phyloP scores from a whole-genome alignment of 202 grass and related monocot species.

The Bolboschoenoplectus hybrid region DNA sequence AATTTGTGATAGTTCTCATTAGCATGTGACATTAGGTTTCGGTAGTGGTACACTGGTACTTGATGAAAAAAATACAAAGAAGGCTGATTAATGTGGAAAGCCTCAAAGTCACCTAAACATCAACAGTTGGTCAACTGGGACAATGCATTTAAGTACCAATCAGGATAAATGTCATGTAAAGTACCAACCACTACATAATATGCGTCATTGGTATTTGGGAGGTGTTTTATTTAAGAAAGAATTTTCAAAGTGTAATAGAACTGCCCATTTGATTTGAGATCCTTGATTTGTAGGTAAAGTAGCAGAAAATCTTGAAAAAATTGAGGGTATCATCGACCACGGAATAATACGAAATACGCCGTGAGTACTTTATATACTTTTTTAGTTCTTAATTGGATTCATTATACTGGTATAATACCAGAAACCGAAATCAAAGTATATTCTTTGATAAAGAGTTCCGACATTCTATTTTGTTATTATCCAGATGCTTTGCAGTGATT shows the following conservation, averaged over 20 bases:
- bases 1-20: not conserved
- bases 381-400: not conserved
- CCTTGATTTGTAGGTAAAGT: conserved; percentile 56
- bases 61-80: not conserved
- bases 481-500: conserved; percentile 62
- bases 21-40: not conserved
- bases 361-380: conserved; percentile 41
- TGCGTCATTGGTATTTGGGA: not conserved
- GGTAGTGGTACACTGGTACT: not conserved
- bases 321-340: conserved; percentile 73
- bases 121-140: not conserved
- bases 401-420: not conserved
- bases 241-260: not conserved
- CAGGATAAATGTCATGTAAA: not conserved
- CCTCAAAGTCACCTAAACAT: not conserved
- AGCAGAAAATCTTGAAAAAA: conserved; percentile 67
- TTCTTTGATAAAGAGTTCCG: not conserved
- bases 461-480: conserved; percentile 20
- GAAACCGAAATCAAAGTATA: not conserved
- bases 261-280: not conserved
- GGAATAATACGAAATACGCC: conserved; percentile 64
- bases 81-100: not conserved
- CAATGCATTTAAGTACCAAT: not conserved
- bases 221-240: not conserved
- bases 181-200: not conserved